Evolutionary conservation across 2,329 filamentous ascomycete species (phyloP).

Genomic region (Trichoderma simmonsii): DNA sequence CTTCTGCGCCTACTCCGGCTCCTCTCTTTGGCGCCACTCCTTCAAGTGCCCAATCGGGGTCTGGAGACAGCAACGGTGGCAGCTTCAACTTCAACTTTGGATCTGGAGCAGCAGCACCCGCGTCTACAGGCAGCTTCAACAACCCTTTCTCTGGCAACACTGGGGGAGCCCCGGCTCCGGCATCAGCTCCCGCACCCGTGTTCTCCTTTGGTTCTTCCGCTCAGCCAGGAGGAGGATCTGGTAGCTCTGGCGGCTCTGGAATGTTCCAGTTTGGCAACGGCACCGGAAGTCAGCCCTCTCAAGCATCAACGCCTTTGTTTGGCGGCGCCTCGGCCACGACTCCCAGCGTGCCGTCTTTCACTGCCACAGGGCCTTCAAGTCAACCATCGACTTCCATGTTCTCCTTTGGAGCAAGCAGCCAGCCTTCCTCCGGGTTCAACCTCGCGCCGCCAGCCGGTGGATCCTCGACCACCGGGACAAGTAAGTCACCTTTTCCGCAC

Average conservation of each 20-base stretch:
- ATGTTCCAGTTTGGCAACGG: slow-evolving; percentile 40
- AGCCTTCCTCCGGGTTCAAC: slow-evolving; percentile 34
- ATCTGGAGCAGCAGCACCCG: slow-evolving; percentile 23
- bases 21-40: slow-evolving; percentile 24
- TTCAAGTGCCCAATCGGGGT: slow-evolving; percentile 24
- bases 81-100: slow-evolving; percentile 35
- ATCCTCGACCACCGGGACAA: slow-evolving; percentile 45
- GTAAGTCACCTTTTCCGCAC: slow-evolving; percentile 42
- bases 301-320: slow-evolving; percentile 30
- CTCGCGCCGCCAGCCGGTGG: slow-evolving; percentile 43
- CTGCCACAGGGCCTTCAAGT: slow-evolving; percentile 36
- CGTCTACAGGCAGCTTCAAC: slow-evolving; percentile 32
- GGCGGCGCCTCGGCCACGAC: slow-evolving; percentile 30
- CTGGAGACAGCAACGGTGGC: slow-evolving; percentile 12
- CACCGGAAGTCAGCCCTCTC: slow-evolving; percentile 24
- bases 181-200: slow-evolving; percentile 29
- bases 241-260: slow-evolving; percentile 20
- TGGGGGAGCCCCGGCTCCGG: slow-evolving; percentile 24
- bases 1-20: slow-evolving; percentile 19
- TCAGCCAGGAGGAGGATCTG: neutral
- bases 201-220: slow-evolving; percentile 39
- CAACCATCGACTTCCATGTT: slow-evolving; percentile 28
- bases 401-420: slow-evolving; percentile 35
- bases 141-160: slow-evolving; percentile 39
- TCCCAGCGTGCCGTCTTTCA: slow-evolving; percentile 36